Evolutionary conservation across 164 flowering plant genomes (phyloP).

Genomic region (Amborella trichopoda): DNA sequence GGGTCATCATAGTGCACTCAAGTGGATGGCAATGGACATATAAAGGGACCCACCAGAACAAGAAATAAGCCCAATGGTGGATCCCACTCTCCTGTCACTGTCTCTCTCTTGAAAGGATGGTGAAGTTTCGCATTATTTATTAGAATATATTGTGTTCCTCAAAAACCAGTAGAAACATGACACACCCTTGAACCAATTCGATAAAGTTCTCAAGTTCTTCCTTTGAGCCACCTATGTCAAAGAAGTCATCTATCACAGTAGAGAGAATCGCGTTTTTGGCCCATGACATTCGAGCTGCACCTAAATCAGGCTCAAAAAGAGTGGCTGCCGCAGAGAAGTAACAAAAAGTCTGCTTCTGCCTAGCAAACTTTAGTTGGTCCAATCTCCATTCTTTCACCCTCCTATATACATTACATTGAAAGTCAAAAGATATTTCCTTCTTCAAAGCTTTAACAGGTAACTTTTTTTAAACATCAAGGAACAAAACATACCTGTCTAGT

Average conservation of each 20-base stretch:
- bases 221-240: conserved; percentile 23
- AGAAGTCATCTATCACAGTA: conserved; percentile 29
- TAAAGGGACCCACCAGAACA: no score
- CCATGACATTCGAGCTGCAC: conserved; percentile 25
- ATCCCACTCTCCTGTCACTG: no score
- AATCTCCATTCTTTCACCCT: conserved; percentile 61
- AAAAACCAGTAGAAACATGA: no score
- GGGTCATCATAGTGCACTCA: no score
- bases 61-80: no score
- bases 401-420: conserved; percentile 44
- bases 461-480: no score
- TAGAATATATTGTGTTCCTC: no score
- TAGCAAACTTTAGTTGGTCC: conserved; percentile 73
- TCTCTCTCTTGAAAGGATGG: no score
- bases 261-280: conserved; percentile 23
- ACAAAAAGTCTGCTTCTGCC: conserved; percentile 65
- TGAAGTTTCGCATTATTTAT: no score
- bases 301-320: conserved; percentile 17
- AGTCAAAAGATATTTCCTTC: no score
- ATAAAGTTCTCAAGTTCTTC: conserved; percentile 23
- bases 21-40: no score
- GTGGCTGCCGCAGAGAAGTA: conserved; percentile 24
- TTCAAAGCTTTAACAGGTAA: no score
- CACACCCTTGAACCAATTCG: conserved; percentile 20
- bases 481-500: conserved; percentile 40